These are phyloP conservation scores for Colletotrichum sp. DNA, from an alignment of 2,329 filamentous ascomycete genomes.

Conservation along the genomic window DNA sequence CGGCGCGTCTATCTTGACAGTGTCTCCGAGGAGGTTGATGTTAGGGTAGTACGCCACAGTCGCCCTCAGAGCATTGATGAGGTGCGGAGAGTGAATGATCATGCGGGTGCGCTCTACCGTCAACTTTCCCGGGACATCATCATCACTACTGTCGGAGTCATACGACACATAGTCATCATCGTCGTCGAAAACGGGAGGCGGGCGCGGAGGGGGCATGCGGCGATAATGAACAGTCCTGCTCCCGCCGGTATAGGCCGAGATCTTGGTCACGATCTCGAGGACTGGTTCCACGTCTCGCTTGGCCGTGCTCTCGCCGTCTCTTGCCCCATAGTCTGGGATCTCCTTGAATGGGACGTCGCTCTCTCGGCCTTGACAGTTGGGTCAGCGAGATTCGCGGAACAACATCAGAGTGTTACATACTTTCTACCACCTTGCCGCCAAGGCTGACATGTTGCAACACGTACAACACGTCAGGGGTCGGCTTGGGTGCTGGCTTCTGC, in stretches of 20 bases:
- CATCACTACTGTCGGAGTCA: conserved; percentile 27
- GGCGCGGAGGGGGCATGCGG: conserved; percentile 5
- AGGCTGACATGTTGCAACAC: conserved; percentile 43
- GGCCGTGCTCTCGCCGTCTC: conserved; percentile 27
- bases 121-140: conserved; percentile 28
- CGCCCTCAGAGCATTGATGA: conserved; percentile 52
- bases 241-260: conserved; percentile 28
- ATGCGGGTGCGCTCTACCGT: conserved; percentile 40
- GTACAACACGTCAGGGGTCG: conserved; percentile 43
- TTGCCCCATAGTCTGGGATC: conserved; percentile 28
- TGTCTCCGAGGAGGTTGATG: conserved; percentile 39
- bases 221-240: neutral
- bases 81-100: conserved; percentile 48
- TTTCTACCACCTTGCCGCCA: conserved; percentile 37
- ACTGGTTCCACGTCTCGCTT: conserved; percentile 34
- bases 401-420: conserved; percentile 30
- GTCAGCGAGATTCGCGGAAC: conserved; percentile 15
- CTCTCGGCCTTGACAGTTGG: conserved; percentile 34
- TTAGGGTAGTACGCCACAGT: conserved; percentile 54
- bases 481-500: conserved; percentile 26
- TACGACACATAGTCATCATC: conserved; percentile 24
- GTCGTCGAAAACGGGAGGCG: neutral
- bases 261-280: conserved; percentile 48
- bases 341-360: conserved; percentile 42
- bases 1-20: conserved; percentile 46